Base-by-base conservation (phyloP, 257 asterid species). In the Misopates orontium region DNA sequence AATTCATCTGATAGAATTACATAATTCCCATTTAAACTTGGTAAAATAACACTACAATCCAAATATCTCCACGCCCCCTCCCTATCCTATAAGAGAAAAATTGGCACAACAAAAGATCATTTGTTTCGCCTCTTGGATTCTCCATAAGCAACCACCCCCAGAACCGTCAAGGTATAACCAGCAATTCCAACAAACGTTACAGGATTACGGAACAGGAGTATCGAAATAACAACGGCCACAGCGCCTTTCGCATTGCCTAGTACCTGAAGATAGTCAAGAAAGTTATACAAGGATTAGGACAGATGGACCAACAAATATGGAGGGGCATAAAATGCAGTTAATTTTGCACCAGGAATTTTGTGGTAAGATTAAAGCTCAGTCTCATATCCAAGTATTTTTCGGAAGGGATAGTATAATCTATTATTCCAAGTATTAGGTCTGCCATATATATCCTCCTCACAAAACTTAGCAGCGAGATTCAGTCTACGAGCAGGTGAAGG, bases 181-280 rank as follows among this genome's bases (percentile, higher is more conserved):
- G 95, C 99, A 31, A 94, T 90, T 2, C 99, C 99, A 9, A 82
- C 68, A 31, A 87, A 79, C 1, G 99, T 94, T 1, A 94, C 96
- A 10, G 97, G 99, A 65, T 94, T 94, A 21, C 69, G 89, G 86
- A 94, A 94, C 6, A 94, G 65, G 63, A 94, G 95, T 58, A 94
- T 94, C 8, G 99, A 94, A 57, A 94, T 88, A n/a, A 94, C 97
- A 52, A 94, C 99, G 0, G 97, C 99, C 73, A 94, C 99, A 0
- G 99, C 99, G 0, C 99, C 99, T 71, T 94, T 94, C n/a, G 99
- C 99, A 67, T 94, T 94, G 62, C 99, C 97, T 65, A 94, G 72
- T 39, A 94, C 99, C 99, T 94, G 81, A 22, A 22, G 47, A 66
- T 45, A 67, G 18, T 54, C 14, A 23, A 55, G 19, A 62, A 39